Conservation (phyloP, 2,329 filamentous ascomycete species). For the Penicillium frequentans region DNA sequence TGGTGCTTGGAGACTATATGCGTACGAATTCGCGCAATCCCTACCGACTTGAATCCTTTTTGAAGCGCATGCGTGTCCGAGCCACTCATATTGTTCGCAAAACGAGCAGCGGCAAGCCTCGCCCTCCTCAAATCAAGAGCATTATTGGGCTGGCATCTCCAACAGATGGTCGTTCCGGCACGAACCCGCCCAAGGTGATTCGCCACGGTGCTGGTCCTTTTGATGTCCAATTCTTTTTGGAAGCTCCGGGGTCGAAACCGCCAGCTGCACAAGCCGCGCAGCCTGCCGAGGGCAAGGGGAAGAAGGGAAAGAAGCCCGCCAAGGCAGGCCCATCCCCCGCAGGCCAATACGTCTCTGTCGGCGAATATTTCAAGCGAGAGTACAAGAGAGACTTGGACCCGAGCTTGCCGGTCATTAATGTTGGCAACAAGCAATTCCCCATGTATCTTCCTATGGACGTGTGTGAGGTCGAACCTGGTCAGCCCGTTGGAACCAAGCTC, state of each 20-base stretch:
- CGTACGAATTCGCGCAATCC: background rate
- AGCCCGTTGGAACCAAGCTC: slow-evolving; percentile 62
- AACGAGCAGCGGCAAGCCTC: slow-evolving; percentile 32
- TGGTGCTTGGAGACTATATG: background rate
- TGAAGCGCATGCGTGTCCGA: background rate
- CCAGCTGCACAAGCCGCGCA: slow-evolving; percentile 1
- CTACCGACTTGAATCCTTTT: background rate
- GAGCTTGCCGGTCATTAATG: slow-evolving; percentile 63
- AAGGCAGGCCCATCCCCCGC: slow-evolving; percentile 31
- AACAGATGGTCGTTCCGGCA: slow-evolving; percentile 35
- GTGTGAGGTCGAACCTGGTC: slow-evolving; percentile 64
- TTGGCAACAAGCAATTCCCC: slow-evolving; percentile 59
- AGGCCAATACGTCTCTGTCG: slow-evolving; percentile 52
- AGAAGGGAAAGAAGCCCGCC: slow-evolving; percentile 28
- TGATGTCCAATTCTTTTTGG: slow-evolving; percentile 57
- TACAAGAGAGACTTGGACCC: slow-evolving; percentile 39
- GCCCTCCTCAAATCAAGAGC: slow-evolving; percentile 43
- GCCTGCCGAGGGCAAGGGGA: slow-evolving; percentile 21
- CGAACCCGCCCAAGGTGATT: slow-evolving; percentile 38
- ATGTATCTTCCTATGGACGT: slow-evolving; percentile 68
- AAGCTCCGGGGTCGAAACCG: slow-evolving; percentile 21
- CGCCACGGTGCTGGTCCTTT: slow-evolving; percentile 49
- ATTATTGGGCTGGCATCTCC: slow-evolving; percentile 48
- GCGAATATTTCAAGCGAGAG: slow-evolving; percentile 49
- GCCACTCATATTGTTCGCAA: slow-evolving; percentile 42